Evolutionary conservation across 345 rosid species (phyloP).

Genomic region (Hypericum androsaemum): DNA sequence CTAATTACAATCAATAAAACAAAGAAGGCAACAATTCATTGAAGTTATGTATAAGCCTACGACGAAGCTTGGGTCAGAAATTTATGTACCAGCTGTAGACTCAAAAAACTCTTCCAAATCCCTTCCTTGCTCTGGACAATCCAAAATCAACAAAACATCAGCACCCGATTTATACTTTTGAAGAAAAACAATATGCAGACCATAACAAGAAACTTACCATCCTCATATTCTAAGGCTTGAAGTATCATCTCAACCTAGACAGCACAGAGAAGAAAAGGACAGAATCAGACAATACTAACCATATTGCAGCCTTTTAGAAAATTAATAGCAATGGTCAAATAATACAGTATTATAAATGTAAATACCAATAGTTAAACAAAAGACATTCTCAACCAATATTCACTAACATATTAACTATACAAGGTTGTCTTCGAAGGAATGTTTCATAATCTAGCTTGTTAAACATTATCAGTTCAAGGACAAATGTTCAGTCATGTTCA

Average conservation of each 20-base stretch:
- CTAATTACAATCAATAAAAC: no score
- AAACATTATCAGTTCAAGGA: no score
- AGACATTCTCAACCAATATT: no score
- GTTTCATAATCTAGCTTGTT: no score
- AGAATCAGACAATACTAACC: constrained; percentile 9
- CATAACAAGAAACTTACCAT: constrained; percentile 33
- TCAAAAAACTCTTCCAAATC: constrained; percentile 86
- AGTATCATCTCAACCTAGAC: constrained; percentile 90
- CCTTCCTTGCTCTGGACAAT: constrained; percentile 71
- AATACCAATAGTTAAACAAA: not conserved
- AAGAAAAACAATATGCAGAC: not conserved
- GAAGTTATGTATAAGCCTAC: no score
- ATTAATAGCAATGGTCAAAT: not conserved
- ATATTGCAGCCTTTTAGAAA: not conserved
- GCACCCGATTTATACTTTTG: not conserved
- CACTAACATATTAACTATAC: no score
- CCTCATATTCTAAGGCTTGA: constrained; percentile 93
- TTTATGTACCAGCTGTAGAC: constrained; percentile 66
- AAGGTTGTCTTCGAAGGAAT: no score
- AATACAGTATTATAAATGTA: not conserved
- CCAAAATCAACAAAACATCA: not conserved
- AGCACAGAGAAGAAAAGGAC: constrained; percentile 4
- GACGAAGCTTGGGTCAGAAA: not conserved
- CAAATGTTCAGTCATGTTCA: no score
- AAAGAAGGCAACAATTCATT: no score